Evolutionary conservation across 768 basidiomycete species (phyloP).

Genomic region (Auricularia auricula-judae): DNA sequence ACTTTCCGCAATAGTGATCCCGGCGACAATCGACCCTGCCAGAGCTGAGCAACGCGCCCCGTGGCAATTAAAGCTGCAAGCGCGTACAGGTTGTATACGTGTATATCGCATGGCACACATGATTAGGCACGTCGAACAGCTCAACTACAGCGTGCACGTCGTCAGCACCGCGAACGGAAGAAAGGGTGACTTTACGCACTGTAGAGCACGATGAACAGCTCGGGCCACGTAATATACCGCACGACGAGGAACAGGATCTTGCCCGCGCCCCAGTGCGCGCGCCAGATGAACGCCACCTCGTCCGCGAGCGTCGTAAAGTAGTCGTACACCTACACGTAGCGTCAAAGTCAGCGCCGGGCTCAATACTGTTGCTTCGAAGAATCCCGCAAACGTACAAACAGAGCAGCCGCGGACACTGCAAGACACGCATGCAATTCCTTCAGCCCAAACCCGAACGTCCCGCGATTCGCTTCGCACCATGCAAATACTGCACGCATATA

Average conservation of each 20-base stretch:
- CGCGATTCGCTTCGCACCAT: too few relatives aligned
- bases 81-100: background rate
- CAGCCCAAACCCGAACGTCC: too few relatives aligned
- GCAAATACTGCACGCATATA: too few relatives aligned
- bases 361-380: too few relatives aligned
- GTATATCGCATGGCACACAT: background rate
- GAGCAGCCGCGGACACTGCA: too few relatives aligned
- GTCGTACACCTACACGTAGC: conserved; percentile 1
- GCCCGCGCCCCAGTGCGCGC: conserved; percentile 1
- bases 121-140: background rate
- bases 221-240: conserved; percentile 1
- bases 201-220: background rate
- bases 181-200: background rate
- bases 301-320: background rate
- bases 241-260: conserved; percentile 4
- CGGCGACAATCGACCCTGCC: background rate
- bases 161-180: background rate
- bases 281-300: conserved; percentile 2
- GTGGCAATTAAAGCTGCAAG: background rate
- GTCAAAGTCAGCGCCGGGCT: too few relatives aligned
- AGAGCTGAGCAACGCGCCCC: background rate
- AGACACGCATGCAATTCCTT: too few relatives aligned
- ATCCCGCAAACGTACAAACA: too few relatives aligned
- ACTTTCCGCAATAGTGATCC: background rate
- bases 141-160: background rate